Conservation (phyloP, 2,329 filamentous ascomycete species). For the Fusarium pseudoanthophilum region DNA sequence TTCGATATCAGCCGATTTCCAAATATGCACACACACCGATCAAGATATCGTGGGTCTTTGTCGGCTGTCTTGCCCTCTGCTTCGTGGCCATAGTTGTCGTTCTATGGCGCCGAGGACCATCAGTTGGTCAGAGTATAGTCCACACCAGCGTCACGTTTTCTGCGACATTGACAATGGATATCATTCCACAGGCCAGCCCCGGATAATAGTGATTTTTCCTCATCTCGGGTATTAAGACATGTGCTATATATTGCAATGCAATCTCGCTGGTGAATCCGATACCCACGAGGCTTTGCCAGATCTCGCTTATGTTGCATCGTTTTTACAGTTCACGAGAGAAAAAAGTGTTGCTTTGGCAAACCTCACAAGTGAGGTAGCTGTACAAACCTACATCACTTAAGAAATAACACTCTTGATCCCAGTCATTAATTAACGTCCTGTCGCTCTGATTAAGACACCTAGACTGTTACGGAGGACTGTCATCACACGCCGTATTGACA, state of each 20-base stretch:
- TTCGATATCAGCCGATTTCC: constrained; percentile 43
- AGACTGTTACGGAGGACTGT: constrained; percentile 21
- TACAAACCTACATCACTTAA: neutral
- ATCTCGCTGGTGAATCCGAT: constrained; percentile 28
- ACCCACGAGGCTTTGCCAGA: constrained; percentile 17
- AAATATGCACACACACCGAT: constrained; percentile 11
- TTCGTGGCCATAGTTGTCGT: constrained; percentile 3
- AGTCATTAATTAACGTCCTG: neutral
- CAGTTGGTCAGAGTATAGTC: constrained; percentile 15
- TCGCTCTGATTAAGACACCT: neutral
- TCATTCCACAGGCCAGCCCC: constrained; percentile 25
- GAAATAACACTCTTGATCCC: neutral
- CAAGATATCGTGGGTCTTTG: constrained; percentile 18
- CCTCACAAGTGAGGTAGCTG: neutral
- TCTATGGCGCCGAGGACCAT: constrained; percentile 10
- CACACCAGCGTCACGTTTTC: neutral
- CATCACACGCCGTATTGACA: constrained; percentile 2
- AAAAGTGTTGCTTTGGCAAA: neutral
- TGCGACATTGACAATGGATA: constrained; percentile 8
- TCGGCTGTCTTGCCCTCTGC: constrained; percentile 30
- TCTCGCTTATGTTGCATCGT: constrained; percentile 21
- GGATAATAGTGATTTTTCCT: constrained; percentile 5
- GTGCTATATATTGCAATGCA: constrained; percentile 21
- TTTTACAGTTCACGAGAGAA: neutral
- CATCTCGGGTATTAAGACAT: constrained; percentile 26